Evolutionary conservation across 2,329 filamentous ascomycete genomes (phyloP).

Genomic region (Xylaria polymorpha): DNA sequence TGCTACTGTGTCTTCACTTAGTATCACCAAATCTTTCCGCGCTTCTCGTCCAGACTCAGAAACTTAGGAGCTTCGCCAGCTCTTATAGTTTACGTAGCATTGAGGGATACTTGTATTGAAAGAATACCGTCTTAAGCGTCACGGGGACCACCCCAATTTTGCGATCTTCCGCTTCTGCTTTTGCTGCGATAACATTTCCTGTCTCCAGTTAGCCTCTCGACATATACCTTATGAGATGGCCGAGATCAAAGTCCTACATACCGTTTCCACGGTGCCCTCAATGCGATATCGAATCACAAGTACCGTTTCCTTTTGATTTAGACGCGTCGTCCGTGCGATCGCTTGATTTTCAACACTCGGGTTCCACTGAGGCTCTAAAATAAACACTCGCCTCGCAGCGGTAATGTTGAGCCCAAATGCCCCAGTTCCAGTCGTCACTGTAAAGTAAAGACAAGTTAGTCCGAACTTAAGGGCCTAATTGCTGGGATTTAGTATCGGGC

Average conservation of each 20-base stretch:
- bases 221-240: neutral
- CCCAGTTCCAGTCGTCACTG: slow-evolving; percentile 62
- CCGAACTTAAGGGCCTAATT: neutral
- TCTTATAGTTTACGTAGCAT: neutral
- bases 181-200: slow-evolving; percentile 53
- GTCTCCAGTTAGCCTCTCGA: slow-evolving; percentile 27
- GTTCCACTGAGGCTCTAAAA: slow-evolving; percentile 67
- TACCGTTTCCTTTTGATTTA: slow-evolving; percentile 59
- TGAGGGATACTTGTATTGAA: neutral
- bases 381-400: slow-evolving; percentile 60
- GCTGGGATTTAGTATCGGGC: no score
- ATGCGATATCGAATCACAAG: slow-evolving; percentile 59
- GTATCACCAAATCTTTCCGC: neutral
- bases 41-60: neutral
- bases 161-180: slow-evolving; percentile 44
- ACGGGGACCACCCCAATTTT: slow-evolving; percentile 23
- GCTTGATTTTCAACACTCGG: slow-evolving; percentile 64
- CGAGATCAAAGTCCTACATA: slow-evolving; percentile 42
- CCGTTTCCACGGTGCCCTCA: slow-evolving; percentile 57
- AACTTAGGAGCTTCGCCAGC: no score
- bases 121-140: neutral
- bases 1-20: neutral
- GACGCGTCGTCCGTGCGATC: slow-evolving; percentile 58
- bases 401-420: slow-evolving; percentile 64
- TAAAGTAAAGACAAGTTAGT: neutral